phyloP scores from a whole-genome alignment of 441 rosid species.

The Codiaeum variegatum region DNA sequence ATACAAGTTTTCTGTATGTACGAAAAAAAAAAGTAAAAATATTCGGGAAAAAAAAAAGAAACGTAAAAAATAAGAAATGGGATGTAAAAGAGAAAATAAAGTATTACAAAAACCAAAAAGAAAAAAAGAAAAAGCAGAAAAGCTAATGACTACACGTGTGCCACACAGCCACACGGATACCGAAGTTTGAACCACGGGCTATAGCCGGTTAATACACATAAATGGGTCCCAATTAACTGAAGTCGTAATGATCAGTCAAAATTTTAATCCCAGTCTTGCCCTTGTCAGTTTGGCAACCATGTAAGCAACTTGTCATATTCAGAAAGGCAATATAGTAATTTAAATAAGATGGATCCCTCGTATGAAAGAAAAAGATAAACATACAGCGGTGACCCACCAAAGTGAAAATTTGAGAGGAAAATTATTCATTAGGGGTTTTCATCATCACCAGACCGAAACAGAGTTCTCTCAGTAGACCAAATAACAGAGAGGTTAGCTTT shows the following conservation, averaged over 20 bases:
- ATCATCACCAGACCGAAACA: not conserved
- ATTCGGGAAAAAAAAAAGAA: too few relatives aligned
- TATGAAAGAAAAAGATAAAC: not conserved
- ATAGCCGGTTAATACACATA: not conserved
- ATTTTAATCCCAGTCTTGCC: slow-evolving; percentile 10
- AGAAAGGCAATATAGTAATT: slow-evolving; percentile 6
- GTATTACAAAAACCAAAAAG: too few relatives aligned
- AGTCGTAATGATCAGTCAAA: slow-evolving; percentile 16
- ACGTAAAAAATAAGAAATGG: not conserved
- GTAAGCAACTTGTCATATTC: not conserved
- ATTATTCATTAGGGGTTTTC: slow-evolving; percentile 9
- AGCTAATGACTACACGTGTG: slow-evolving; percentile 17
- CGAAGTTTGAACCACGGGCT: slow-evolving; percentile 11
- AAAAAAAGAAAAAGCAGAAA: too few relatives aligned
- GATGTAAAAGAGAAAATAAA: too few relatives aligned
- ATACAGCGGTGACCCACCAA: slow-evolving; percentile 5
- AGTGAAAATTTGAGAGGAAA: not conserved
- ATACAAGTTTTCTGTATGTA: too few relatives aligned
- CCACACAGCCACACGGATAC: slow-evolving; percentile 2
- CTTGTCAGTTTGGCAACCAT: not conserved
- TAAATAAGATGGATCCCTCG: not conserved
- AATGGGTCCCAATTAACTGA: slow-evolving; percentile 12
- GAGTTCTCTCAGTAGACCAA: not conserved
- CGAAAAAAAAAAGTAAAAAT: too few relatives aligned
- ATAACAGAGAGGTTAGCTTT: not conserved